Conservation (phyloP, 139 green algal species). For the Zygnema circumcarinatum region DNA sequence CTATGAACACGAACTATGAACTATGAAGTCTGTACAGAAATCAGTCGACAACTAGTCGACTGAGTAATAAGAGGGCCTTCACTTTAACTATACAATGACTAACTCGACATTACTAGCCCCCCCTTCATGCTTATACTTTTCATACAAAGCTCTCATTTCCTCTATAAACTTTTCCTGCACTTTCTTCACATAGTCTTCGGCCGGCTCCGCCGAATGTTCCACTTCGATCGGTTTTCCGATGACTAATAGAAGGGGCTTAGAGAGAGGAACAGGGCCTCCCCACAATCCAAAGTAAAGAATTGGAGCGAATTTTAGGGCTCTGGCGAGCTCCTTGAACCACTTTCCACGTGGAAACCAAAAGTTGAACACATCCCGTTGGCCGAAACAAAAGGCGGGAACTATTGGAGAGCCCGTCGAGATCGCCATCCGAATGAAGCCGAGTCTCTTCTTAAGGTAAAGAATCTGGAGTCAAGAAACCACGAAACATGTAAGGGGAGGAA, state of each 20-base stretch:
- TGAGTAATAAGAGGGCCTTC: no score
- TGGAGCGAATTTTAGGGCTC: neutral
- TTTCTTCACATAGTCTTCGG: conserved; percentile 10
- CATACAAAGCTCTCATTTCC: conserved; percentile 36
- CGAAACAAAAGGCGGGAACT: conserved; percentile 87
- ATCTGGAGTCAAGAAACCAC: conserved; percentile 20
- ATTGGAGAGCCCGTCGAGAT: conserved; percentile 73
- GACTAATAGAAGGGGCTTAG: conserved; percentile 22
- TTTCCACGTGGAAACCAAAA: conserved; percentile 10
- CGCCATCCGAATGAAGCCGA: conserved; percentile 81
- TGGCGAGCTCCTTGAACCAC: conserved; percentile 23
- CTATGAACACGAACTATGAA: neutral
- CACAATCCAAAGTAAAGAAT: conserved; percentile 25
- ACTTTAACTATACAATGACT: conserved; percentile 10
- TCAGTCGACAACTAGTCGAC: no score
- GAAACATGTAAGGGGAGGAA: neutral
- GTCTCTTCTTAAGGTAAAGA: conserved; percentile 71
- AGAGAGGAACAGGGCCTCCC: neutral
- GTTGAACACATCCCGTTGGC: conserved; percentile 67
- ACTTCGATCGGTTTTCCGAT: conserved; percentile 37
- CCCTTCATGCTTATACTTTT: conserved; percentile 39
- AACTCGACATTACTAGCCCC: conserved; percentile 17
- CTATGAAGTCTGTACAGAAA: neutral
- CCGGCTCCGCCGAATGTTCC: neutral
- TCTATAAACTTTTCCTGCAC: conserved; percentile 22